Percentiles rank a stretch among this genome's conserved stretches.
Evolutionary conservation across 2,329 filamentous ascomycete species (phyloP).

Genomic region (Thelonectria rubi): DNA sequence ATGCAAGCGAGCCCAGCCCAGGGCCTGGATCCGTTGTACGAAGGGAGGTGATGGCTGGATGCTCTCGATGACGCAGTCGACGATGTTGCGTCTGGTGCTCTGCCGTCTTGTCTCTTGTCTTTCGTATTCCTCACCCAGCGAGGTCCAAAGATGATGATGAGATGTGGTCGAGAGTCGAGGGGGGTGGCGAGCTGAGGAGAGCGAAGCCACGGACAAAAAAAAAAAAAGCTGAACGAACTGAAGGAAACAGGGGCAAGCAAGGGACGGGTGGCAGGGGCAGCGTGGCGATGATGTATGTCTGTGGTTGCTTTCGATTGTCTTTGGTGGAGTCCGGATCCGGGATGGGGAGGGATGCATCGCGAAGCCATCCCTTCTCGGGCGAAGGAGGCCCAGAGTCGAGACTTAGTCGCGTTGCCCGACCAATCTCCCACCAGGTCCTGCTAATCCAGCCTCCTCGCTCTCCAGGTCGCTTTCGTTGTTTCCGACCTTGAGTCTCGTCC

Average conservation of each 20-base stretch:
- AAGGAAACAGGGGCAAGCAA: slow-evolving; percentile 38
- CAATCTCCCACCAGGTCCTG: slow-evolving; percentile 19
- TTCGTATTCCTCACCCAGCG: slow-evolving; percentile 16
- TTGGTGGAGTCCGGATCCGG: slow-evolving; percentile 50
- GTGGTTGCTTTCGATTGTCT: slow-evolving; percentile 44
- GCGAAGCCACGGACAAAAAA: slow-evolving; percentile 21
- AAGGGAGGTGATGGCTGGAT: slow-evolving; percentile 28
- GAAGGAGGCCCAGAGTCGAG: slow-evolving; percentile 38
- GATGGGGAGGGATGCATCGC: slow-evolving; percentile 44
- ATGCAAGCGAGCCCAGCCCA: slow-evolving; percentile 44
- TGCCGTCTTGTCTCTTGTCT: background rate
- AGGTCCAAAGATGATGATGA: slow-evolving; percentile 9
- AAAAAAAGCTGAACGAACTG: slow-evolving; percentile 17
- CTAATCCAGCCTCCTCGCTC: slow-evolving; percentile 36
- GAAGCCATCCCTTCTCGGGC: slow-evolving; percentile 35
- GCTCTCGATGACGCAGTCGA: slow-evolving; percentile 14
- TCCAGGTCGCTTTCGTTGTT: slow-evolving; percentile 14
- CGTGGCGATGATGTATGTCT: slow-evolving; percentile 48
- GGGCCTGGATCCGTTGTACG: slow-evolving; percentile 44
- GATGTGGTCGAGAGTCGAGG: slow-evolving; percentile 7
- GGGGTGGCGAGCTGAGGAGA: slow-evolving; percentile 17
- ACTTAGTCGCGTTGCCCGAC: slow-evolving; percentile 40
- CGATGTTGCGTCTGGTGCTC: background rate
- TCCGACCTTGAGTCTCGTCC: slow-evolving; percentile 29
- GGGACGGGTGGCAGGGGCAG: slow-evolving; percentile 42